Evolutionary conservation across 179 eudicot genomes (phyloP), one percentile per base, ranked within the genome.

Genomic region (Vitellaria paradoxa): DNA sequence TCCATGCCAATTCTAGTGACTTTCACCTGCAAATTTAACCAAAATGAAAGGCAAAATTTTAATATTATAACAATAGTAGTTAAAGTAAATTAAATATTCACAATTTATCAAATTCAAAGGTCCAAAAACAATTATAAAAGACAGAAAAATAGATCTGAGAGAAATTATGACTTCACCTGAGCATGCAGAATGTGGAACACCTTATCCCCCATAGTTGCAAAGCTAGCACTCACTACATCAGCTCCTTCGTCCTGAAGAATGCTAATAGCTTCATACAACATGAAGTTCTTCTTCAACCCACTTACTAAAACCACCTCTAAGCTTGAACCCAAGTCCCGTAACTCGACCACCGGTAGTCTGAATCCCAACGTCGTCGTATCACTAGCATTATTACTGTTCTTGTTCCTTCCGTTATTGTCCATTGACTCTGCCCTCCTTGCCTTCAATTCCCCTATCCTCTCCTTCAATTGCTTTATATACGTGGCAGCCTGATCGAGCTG

Each of bases 171-270:
- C 13, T 57, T 18, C 6, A 86, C 89, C 85, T 82, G 65, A 63
- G 85, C 85, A 73, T 83, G 84, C 20, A 87, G 73, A 2, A 76
- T 87, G 72, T 85, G 88, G 77, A 70, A 73, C 15, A 72, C 66
- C 64, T 73, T 77, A 47, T 83, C 72, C 0, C 63, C 87, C 21
- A 21, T 11, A 11, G 72, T 79, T 1, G 77, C 72, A 46, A 60
- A 30, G 62, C 37, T 75, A 24, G 79, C 81, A 68, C 81, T 78
- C 0, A 78, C 82, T 13, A 85, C 90, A 53, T 85, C 85, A 55
- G 85, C 79, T 13, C 88, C 90, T 83, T 87, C 88, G 9, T 87
- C 88, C 23, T 87, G 80, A n/a, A 87, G 76, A 74, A 83, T 47
- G 10, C 72, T 73, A 37, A 87, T 70, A 8, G 78, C 78, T 65